A percentile compares a stretch with the other conserved stretches of the same genome.
Evolutionary conservation across 2,329 filamentous ascomycete species (phyloP).

Genomic region (Tolypocladium amazonense): DNA sequence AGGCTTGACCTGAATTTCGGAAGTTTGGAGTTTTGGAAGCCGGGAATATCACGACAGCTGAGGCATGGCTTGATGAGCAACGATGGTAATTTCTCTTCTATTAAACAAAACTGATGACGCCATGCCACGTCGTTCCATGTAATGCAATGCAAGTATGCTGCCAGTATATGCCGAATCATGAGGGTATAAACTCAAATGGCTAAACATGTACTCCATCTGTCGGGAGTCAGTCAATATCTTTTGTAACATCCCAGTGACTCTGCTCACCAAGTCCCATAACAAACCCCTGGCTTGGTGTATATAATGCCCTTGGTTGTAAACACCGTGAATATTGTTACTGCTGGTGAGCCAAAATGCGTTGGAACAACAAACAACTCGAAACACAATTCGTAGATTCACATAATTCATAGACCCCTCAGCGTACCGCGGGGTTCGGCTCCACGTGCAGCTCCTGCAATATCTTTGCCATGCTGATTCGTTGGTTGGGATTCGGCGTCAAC

Average conservation of each 20-base stretch:
- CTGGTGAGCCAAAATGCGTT: neutral
- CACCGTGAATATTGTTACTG: neutral
- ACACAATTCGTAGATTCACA: neutral
- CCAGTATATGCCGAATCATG: neutral
- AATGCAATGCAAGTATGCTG: neutral
- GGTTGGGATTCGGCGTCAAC: conserved; percentile 38
- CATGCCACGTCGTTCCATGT: neutral
- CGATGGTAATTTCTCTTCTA: neutral
- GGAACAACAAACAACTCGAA: neutral
- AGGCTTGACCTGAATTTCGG: conserved; percentile 2
- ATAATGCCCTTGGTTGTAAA: neutral
- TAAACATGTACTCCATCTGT: neutral
- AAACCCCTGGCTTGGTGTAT: neutral
- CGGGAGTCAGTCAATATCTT: neutral
- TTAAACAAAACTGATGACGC: neutral
- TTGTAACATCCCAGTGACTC: neutral
- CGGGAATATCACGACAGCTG: neutral
- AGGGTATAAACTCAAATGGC: neutral
- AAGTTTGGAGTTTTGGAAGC: neutral
- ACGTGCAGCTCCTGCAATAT: conserved; percentile 33
- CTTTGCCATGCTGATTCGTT: conserved; percentile 44
- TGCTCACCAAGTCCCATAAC: neutral
- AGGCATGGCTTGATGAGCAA: neutral
- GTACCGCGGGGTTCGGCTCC: conserved; percentile 10
- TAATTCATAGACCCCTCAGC: neutral